Evolutionary conservation across 441 rosid genomes (phyloP).

Genomic region (Croton setiger): DNA sequence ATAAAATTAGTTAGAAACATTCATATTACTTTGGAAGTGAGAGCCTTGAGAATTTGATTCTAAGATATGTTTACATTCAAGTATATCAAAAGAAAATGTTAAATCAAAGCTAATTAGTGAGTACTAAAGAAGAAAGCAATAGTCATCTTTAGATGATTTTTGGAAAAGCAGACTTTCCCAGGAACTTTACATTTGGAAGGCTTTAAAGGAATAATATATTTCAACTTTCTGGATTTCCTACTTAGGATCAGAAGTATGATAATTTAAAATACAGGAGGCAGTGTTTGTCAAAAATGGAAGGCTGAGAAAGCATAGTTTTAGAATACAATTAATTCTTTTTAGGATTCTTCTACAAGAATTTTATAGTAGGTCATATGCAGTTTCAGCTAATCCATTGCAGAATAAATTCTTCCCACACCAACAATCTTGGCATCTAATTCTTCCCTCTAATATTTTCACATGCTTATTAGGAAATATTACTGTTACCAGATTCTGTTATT

Average conservation of each 20-base stretch:
- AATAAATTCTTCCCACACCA: constrained; percentile 41
- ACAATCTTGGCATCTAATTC: constrained; percentile 51
- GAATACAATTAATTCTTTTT: constrained; percentile 16
- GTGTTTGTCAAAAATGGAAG: constrained; percentile 22
- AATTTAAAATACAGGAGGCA: neutral
- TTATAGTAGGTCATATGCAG: constrained; percentile 10
- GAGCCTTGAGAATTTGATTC: constrained; percentile 3
- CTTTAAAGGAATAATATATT: neutral
- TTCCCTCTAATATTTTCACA: constrained; percentile 22
- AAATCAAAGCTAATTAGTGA: neutral
- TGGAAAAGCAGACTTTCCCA: neutral
- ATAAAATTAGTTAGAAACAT: neutral
- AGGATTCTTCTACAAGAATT: constrained; percentile 26
- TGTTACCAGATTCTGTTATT: constrained; percentile 17
- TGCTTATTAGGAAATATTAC: constrained; percentile 30
- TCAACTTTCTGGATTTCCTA: neutral
- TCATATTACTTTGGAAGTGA: neutral
- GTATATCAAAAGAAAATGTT: neutral
- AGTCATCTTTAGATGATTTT: neutral
- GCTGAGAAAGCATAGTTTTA: constrained; percentile 19
- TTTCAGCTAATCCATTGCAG: constrained; percentile 31
- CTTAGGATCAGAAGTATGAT: constrained; percentile 1
- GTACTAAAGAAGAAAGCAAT: neutral
- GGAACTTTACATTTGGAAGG: neutral
- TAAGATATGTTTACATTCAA: neutral